Evolutionary conservation across 192 early-diverging fungal species (phyloP).

Genomic region (Pecoramyces ruminantium): DNA sequence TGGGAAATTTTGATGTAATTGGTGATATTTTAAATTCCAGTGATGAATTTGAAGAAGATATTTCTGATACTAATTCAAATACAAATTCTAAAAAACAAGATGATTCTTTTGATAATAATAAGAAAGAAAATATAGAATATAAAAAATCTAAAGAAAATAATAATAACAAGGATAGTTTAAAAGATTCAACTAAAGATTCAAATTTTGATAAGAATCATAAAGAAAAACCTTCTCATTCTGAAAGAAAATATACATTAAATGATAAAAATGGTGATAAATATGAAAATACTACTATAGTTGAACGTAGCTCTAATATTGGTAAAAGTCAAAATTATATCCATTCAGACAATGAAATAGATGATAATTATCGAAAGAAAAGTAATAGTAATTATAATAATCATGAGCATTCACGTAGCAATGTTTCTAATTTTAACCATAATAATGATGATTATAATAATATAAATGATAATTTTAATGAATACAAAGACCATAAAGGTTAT

Average conservation of each 20-base stretch:
- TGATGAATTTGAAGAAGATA: background rate
- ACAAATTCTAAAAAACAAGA: background rate
- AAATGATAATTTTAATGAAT: background rate
- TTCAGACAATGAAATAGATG: no score
- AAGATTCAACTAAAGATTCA: background rate
- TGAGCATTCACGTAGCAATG: no score
- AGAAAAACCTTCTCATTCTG: background rate
- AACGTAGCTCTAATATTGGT: no score
- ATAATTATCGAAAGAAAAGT: background rate
- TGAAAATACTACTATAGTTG: background rate
- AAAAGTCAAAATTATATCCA: no score
- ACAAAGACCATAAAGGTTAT: background rate
- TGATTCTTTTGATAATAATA: background rate
- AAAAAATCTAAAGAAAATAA: background rate
- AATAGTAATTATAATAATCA: background rate
- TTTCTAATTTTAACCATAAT: background rate
- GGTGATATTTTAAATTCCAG: background rate
- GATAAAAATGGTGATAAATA: background rate
- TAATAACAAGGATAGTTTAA: background rate
- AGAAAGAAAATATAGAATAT: background rate
- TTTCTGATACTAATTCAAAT: background rate
- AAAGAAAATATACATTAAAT: background rate
- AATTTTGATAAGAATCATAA: background rate
- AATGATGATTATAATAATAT: background rate
- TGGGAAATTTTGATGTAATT: background rate